Evolutionary conservation across 306 rosid species (phyloP).

Genomic region (Dicorynia guianensis): DNA sequence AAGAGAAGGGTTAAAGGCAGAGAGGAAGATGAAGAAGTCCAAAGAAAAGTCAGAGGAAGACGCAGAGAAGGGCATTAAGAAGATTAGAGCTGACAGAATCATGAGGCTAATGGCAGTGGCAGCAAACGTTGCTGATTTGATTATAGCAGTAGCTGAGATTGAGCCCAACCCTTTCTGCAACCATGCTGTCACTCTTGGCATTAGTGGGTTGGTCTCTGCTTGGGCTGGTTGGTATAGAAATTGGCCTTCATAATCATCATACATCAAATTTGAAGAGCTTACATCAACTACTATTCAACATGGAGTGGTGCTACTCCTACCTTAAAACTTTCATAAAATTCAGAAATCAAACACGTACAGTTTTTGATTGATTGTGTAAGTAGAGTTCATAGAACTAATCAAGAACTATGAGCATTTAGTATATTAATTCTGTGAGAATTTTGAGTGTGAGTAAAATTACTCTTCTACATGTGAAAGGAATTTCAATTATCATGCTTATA

Average conservation of each 20-base stretch:
- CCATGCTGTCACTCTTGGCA: conserved; percentile 84
- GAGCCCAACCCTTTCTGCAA: conserved; percentile 91
- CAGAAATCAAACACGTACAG: too few species aligned
- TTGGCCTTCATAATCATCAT: conserved; percentile 69
- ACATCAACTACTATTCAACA: conserved; percentile 28
- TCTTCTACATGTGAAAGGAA: conserved; percentile 4
- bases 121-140: conserved; percentile 90
- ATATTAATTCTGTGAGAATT: too few species aligned
- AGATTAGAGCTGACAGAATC: conserved; percentile 77
- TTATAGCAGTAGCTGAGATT: conserved; percentile 84
- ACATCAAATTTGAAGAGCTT: not conserved
- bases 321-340: too few species aligned
- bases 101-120: conserved; percentile 93
- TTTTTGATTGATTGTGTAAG: too few species aligned
- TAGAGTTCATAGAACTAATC: too few species aligned
- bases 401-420: too few species aligned
- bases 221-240: conserved; percentile 99
- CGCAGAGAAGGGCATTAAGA: conserved; percentile 44
- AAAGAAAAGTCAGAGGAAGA: conserved; percentile 43
- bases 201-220: conserved; percentile 97
- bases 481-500: not conserved
- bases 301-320: too few species aligned
- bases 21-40: conserved; percentile 51
- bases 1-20: conserved; percentile 63
- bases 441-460: too few species aligned